Base-by-base conservation (phyloP, 495 filamentous ascomycete genomes). In the Chaetomium tenue region DNA sequence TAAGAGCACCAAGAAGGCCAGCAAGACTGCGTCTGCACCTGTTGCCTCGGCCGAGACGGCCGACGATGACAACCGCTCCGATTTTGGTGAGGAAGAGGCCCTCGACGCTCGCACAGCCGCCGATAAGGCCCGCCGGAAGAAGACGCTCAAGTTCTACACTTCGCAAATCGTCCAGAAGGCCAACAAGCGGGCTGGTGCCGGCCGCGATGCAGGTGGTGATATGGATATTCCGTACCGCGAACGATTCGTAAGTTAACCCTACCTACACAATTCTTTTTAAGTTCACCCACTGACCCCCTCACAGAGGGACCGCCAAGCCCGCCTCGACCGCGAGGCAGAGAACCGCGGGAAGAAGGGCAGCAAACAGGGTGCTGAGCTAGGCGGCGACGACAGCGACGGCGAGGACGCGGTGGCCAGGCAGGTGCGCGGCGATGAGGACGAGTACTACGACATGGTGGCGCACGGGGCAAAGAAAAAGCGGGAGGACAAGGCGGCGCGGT, bases 161-260 rank as follows among this genome's bases (percentile, higher is more conserved):
- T 94, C 91, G 6, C 94, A 98, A 72, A 90, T 98, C 61, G 88
- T 90, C 30, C 92, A 96, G 72, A 97, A 96, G 76, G 84, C 89
- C 61, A 93, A 90, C 77, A 92, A 90, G 70, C 91, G 94, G 40
- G 87, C 81, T 5, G 86, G 81, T n/a, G 91, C 91, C 26, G 91
- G 90, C 59, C 85, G 87, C 58, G 89, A 93, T 66, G 77, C 91
- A 9, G 95, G 95, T 71, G 94, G 94, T 70, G 94, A 98, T 73
- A 85, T 83, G 37, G 94, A 98, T 82, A 82, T 98, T 57, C 94
- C 94, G 20, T 88, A 96, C 73, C 84, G 91, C 46, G 94, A 98
- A 72, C 88, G 95, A 57, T 77, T 94, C 33, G 72, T 74, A 71
- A 70, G 72, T 67, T 20, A n/a, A 18, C 9, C 39, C 12, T 11